Evolutionary conservation across 1,284 basidiomycete species (phyloP).

Genomic region (Pseudomicrostroma phylloplanum): DNA sequence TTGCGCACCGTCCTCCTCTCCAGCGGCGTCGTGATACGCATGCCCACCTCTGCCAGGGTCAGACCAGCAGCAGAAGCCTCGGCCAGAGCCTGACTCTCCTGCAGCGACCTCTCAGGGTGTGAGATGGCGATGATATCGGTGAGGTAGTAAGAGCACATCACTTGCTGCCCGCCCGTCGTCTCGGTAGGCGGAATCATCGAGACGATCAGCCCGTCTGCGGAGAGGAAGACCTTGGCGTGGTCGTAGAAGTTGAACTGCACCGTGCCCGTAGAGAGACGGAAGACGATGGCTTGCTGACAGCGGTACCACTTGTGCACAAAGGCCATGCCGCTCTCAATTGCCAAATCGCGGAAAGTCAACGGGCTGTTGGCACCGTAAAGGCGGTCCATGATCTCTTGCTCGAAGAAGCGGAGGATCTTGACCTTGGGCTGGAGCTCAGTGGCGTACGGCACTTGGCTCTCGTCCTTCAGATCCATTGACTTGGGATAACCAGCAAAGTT

Average conservation of each 20-base stretch:
- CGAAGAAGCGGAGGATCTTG: slow-evolving; percentile 19
- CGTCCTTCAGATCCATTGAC: slow-evolving; percentile 20
- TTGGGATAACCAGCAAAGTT: slow-evolving; percentile 12
- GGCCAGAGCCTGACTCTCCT: slow-evolving; percentile 19
- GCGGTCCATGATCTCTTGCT: slow-evolving; percentile 26
- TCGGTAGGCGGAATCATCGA: slow-evolving; percentile 63
- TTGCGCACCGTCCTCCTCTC: slow-evolving; percentile 4
- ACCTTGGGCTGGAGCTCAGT: slow-evolving; percentile 32
- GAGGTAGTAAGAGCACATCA: slow-evolving; percentile 68
- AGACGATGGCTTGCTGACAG: slow-evolving; percentile 93
- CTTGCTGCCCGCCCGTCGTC: slow-evolving; percentile 67
- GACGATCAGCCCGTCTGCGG: slow-evolving; percentile 68
- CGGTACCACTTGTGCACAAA: slow-evolving; percentile 92
- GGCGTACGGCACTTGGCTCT: slow-evolving; percentile 27
- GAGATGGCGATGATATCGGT: slow-evolving; percentile 65
- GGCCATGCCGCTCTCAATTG: slow-evolving; percentile 72
- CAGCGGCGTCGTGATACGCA: background rate
- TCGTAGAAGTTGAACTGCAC: slow-evolving; percentile 99
- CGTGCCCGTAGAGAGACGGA: slow-evolving; percentile 87
- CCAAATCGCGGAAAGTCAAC: slow-evolving; percentile 76
- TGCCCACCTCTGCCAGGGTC: background rate
- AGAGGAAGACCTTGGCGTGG: slow-evolving; percentile 88
- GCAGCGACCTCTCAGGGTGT: slow-evolving; percentile 45
- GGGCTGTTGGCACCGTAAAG: slow-evolving; percentile 59
- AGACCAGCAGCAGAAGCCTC: background rate